Percentiles rank a stretch among this genome's conserved stretches.
Conservation (phyloP, 495 filamentous ascomycete species). For the Neurospora africana region DNA sequence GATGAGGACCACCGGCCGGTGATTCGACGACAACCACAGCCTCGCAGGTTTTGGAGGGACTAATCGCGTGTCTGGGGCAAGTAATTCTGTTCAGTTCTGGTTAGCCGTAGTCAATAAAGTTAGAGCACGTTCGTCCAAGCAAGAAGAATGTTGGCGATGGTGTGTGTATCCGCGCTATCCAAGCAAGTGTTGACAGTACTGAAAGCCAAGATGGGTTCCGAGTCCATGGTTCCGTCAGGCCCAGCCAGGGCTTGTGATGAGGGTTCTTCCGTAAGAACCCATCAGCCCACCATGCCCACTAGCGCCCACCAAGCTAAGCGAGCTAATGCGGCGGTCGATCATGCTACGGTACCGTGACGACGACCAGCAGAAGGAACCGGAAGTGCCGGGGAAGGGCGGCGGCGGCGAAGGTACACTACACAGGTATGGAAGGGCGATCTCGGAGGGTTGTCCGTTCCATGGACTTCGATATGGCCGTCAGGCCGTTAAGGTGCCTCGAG, state of each 20-base stretch:
- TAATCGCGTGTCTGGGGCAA: background rate
- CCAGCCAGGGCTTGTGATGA: background rate
- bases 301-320: background rate
- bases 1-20: background rate
- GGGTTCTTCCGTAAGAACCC: too few relatives aligned
- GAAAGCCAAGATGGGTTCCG: background rate
- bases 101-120: background rate
- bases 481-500: background rate
- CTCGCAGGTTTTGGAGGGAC: background rate
- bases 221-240: background rate
- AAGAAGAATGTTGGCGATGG: background rate
- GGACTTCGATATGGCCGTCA: background rate
- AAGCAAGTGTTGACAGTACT: background rate
- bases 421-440: background rate
- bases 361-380: background rate
- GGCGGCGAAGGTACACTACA: background rate
- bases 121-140: background rate
- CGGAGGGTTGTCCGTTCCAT: background rate
- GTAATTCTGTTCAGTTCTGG: background rate
- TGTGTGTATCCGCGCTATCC: background rate
- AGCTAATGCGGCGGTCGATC: background rate
- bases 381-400: background rate
- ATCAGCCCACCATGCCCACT: too few relatives aligned
- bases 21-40: background rate
- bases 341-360: background rate